Evolutionary conservation across 1,284 basidiomycete genomes (phyloP), one percentile per base, ranked within the genome.

Genomic region (Microbotryomycetes sp.): DNA sequence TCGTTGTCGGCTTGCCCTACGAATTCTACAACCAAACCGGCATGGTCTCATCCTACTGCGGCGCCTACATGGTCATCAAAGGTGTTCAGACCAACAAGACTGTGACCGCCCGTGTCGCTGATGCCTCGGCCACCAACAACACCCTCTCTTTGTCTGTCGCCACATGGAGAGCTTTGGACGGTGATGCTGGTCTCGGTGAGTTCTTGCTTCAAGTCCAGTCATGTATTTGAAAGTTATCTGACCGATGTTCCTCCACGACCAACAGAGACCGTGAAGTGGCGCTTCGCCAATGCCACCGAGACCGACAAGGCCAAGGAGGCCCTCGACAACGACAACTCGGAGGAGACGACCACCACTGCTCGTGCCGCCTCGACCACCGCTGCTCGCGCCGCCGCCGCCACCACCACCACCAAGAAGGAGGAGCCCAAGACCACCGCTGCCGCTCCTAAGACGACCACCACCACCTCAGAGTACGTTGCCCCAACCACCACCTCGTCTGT

Each of bases 251-350:
- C n/a, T n/a, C n/a, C n/a, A n/a, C n/a, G n/a, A n/a, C n/a, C 1
- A 19, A 2, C 62, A 61, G 62, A 66, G 29, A 31, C 45, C 47
- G 65, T 69, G 36, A 25, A 53, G 45, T 69, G 68, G 68, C 60
- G 61, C 49, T 65, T 67, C 49, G 68, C 68, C 49, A 69, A 67
- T 57, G 54, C 45, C 36, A 64, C 65, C 46, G 68, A 69, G 59
- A 53, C 60, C 16, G 65, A 49, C 49, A 53, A 49, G 52, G 63
- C 62, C 29, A 58, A 59, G 49, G 51, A 31, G 7, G 58, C 57
- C 26, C 54, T 61, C 54, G 36, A 42, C 12, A 12, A 9, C n/a
- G 29, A 25, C n/a, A n/a, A n/a, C n/a, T n/a, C n/a, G n/a, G 29
- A 26, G 12, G 29, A 25, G 28, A 46, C 56, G 14, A 16, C 58